These are phyloP conservation scores for Marasmius tenuissimus DNA, from an alignment of 1,284 basidiomycete genomes.

Conservation along the genomic window DNA sequence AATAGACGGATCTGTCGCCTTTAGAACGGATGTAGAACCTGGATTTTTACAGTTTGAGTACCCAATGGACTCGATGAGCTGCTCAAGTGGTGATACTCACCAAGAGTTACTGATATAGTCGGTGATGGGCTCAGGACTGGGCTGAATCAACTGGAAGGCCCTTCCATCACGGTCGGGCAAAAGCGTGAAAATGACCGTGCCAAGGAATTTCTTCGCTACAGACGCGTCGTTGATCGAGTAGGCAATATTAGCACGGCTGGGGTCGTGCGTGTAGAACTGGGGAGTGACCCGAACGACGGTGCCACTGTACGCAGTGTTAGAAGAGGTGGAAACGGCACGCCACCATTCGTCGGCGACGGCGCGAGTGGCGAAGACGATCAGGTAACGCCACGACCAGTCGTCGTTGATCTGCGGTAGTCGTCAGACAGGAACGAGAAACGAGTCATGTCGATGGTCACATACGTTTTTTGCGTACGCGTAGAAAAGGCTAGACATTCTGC, in stretches of 20 bases:
- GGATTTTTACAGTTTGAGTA: not conserved
- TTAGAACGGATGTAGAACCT: constrained; percentile 17
- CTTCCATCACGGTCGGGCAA: not conserved
- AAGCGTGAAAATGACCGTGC: constrained; percentile 13
- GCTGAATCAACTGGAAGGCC: not conserved
- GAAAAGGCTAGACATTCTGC: not conserved
- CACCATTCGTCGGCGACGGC: constrained; percentile 17
- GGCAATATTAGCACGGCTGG: not conserved
- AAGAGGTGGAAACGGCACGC: constrained; percentile 9
- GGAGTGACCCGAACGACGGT: constrained; percentile 10
- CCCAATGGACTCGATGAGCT: not conserved
- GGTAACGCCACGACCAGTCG: constrained; percentile 6
- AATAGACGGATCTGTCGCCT: constrained; percentile 8
- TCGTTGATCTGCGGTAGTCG: constrained; percentile 1
- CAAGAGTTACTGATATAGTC: constrained; percentile 14
- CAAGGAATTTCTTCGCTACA: constrained; percentile 7
- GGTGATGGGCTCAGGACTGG: constrained; percentile 1
- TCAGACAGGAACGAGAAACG: not conserved
- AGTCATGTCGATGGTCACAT: not conserved
- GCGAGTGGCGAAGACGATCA: constrained; percentile 10
- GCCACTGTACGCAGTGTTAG: not conserved
- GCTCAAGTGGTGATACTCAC: constrained; percentile 1
- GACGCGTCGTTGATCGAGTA: constrained; percentile 1
- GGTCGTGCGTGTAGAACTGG: constrained; percentile 13
- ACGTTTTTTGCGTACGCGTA: not conserved